phyloP scores from a whole-genome alignment of 148 eudicot species.

The Rhododendron vialii region DNA sequence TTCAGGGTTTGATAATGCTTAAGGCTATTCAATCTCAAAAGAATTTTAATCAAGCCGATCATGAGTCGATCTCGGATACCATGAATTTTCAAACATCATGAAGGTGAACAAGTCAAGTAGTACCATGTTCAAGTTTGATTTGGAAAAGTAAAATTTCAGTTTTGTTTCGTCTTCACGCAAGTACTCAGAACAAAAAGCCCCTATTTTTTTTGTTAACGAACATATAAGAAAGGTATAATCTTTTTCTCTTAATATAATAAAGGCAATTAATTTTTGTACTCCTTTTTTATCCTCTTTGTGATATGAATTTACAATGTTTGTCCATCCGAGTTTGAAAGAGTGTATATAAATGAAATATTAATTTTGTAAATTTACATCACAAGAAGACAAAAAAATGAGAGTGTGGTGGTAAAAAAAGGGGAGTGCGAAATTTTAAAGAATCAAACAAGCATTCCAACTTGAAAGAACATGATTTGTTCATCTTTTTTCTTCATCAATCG shows the following conservation, averaged over 20 bases:
- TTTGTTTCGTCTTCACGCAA: too few species aligned
- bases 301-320: too few species aligned
- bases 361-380: too few species aligned
- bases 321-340: neutral
- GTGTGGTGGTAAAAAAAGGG: too few species aligned
- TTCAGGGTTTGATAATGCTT: too few species aligned
- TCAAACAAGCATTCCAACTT: too few species aligned
- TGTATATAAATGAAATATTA: too few species aligned
- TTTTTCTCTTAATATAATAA: neutral
- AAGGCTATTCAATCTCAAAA: neutral
- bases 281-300: neutral
- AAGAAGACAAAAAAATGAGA: too few species aligned
- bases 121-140: neutral
- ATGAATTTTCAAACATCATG: neutral
- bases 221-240: neutral
- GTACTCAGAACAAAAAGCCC: neutral
- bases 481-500: too few species aligned
- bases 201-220: too few species aligned
- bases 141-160: neutral
- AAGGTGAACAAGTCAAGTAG: neutral
- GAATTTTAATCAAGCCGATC: neutral
- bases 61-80: neutral
- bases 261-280: too few species aligned
- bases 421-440: too few species aligned
- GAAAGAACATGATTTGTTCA: neutral